phyloP scores from a whole-genome alignment of 805 yeast genomes.

The Candida montana region DNA sequence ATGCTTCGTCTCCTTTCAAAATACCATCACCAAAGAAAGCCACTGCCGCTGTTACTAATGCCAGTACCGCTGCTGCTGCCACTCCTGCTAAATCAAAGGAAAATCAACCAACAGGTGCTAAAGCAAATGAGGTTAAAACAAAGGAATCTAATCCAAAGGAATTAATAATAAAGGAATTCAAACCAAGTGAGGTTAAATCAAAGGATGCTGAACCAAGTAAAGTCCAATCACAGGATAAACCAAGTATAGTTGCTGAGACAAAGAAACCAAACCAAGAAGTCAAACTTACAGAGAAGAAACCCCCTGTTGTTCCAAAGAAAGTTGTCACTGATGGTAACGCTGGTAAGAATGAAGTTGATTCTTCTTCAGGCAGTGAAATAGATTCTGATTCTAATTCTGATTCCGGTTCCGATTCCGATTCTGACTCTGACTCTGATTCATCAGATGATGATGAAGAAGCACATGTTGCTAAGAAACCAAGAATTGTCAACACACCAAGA shows the following conservation, averaged over 20 bases:
- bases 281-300: no score
- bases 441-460: slow-evolving; percentile 25
- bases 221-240: not conserved
- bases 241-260: no score
- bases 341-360: not conserved
- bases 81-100: no score
- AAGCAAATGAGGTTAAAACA: no score
- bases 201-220: no score
- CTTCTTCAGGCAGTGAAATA: slow-evolving; percentile 10
- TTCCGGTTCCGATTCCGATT: not conserved
- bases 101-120: no score
- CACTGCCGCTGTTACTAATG: not conserved
- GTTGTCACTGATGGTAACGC: not conserved
- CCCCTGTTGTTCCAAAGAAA: no score
- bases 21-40: not conserved
- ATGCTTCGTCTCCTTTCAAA: not conserved
- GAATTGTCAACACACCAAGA: slow-evolving; percentile 45
- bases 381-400: slow-evolving; percentile 7
- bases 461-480: slow-evolving; percentile 29
- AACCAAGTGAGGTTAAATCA: no score
- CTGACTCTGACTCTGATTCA: slow-evolving; percentile 12
- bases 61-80: no score
- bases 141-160: no score
- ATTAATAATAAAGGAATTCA: no score
- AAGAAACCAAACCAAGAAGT: no score